phyloP scores from a whole-genome alignment of 306 rosid genomes.

The Quercus suber region DNA sequence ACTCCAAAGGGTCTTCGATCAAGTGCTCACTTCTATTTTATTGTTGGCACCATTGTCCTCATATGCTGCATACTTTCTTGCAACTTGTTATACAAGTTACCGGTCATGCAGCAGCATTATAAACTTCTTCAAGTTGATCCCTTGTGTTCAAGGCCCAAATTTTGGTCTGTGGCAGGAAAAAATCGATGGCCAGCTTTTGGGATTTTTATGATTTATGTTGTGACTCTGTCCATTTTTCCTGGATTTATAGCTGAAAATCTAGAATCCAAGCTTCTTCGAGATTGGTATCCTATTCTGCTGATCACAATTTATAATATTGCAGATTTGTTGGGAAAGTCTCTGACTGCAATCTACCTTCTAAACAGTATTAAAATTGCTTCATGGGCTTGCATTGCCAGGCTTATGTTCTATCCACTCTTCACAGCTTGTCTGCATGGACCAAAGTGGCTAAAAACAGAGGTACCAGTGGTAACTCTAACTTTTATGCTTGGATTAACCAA shows the following conservation, averaged over 20 bases:
- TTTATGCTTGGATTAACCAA: constrained; percentile 81
- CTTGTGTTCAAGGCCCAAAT: constrained; percentile 41
- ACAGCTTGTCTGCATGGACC: constrained; percentile 79
- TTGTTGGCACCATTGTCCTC: constrained; percentile 60
- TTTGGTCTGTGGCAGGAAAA: constrained; percentile 58
- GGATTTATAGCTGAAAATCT: constrained; percentile 85
- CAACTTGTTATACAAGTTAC: constrained; percentile 71
- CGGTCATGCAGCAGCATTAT: constrained; percentile 62
- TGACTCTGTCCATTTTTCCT: constrained; percentile 88
- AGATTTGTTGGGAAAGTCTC: constrained; percentile 72
- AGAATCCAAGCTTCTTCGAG: constrained; percentile 56
- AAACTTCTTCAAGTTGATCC: constrained; percentile 37
- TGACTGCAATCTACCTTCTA: constrained; percentile 65
- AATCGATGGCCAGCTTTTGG: constrained; percentile 62
- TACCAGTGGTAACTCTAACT: constrained; percentile 54
- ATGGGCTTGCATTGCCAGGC: constrained; percentile 59
- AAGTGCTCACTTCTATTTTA: constrained; percentile 87
- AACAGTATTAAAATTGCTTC: constrained; percentile 55
- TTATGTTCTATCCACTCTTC: constrained; percentile 82
- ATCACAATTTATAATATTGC: constrained; percentile 72
- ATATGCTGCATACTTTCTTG: constrained; percentile 65
- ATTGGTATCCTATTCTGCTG: constrained; percentile 91
- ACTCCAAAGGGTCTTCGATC: constrained; percentile 70
- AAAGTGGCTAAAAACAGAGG: constrained; percentile 71
- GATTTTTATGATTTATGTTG: constrained; percentile 63